Conservation (phyloP, 1,284 basidiomycete species). For the Laetiporus sulphureus region DNA sequence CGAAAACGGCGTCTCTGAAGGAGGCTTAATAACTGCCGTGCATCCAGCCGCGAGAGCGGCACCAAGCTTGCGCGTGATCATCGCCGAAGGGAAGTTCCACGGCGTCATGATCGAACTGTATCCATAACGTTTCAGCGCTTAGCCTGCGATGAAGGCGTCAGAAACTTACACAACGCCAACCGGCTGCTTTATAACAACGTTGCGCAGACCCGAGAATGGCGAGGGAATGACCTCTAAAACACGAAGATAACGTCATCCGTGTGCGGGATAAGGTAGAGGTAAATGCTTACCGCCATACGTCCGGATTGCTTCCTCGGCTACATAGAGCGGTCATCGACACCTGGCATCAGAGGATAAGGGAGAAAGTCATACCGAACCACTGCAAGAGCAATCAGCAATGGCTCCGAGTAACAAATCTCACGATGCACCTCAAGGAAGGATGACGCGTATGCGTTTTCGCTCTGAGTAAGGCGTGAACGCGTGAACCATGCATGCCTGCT, state of each 20-base stretch:
- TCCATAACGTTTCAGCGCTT: background rate
- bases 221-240: slow-evolving; percentile 78
- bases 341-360: background rate
- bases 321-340: slow-evolving; percentile 10
- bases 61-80: slow-evolving; percentile 87
- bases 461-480: slow-evolving; percentile 31
- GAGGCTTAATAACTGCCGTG: slow-evolving; percentile 93
- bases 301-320: slow-evolving; percentile 85
- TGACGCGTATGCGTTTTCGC: slow-evolving; percentile 76
- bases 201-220: slow-evolving; percentile 65
- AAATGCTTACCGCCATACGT: slow-evolving; percentile 63
- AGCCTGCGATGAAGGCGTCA: background rate
- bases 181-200: slow-evolving; percentile 93
- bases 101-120: slow-evolving; percentile 73
- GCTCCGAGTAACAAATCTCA: background rate
- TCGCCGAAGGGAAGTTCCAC: slow-evolving; percentile 94
- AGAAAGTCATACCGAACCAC: slow-evolving; percentile 64
- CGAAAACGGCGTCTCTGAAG: slow-evolving; percentile 94
- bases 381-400: slow-evolving; percentile 22
- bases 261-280: too few relatives aligned
- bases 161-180: slow-evolving; percentile 66
- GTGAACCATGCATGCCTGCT: background rate
- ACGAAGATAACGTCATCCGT: background rate
- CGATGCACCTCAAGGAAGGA: slow-evolving; percentile 73
- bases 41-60: slow-evolving; percentile 94